Percentiles rank a stretch among this genome's conserved stretches.
Conservation (phyloP, 140 eudicot species). For the Ambrosia hybrid region DNA sequence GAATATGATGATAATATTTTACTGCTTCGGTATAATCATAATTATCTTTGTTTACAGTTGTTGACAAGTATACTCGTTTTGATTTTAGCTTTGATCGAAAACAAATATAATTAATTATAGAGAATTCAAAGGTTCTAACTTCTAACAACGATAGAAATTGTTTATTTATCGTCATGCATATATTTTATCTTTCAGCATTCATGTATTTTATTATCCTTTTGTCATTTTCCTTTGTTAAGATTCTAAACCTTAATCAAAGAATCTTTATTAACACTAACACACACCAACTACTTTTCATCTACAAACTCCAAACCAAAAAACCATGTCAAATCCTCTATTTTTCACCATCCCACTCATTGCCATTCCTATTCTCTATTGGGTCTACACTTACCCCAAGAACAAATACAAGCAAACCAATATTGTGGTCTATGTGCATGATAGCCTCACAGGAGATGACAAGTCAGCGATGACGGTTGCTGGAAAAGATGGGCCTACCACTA, state of each 20-base stretch:
- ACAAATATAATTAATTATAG: too few relatives aligned
- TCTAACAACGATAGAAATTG: too few relatives aligned
- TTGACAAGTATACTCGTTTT: too few relatives aligned
- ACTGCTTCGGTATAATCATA: too few relatives aligned
- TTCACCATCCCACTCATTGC: conserved; percentile 44
- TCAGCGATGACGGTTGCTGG: conserved; percentile 52
- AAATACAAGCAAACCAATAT: conserved; percentile 48
- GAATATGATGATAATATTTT: too few relatives aligned
- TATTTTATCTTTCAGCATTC: too few relatives aligned
- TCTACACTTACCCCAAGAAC: conserved; percentile 18
- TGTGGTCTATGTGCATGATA: conserved; percentile 54
- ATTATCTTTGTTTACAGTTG: too few relatives aligned
- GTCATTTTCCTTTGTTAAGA: neutral
- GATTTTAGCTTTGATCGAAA: too few relatives aligned
- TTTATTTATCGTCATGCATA: too few relatives aligned
- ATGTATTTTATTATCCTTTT: too few relatives aligned
- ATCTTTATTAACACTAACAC: conserved; percentile 26
- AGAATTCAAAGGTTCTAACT: too few relatives aligned
- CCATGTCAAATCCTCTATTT: conserved; percentile 44
- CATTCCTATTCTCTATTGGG: conserved; percentile 51
- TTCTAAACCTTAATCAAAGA: conserved; percentile 22
- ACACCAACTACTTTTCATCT: neutral
- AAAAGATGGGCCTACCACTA: conserved; percentile 46
- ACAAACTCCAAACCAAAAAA: neutral
- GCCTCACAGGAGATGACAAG: conserved; percentile 44